Base-by-base conservation (phyloP, 352 stramenopile genomes). In the Phytophthora megakarya region DNA sequence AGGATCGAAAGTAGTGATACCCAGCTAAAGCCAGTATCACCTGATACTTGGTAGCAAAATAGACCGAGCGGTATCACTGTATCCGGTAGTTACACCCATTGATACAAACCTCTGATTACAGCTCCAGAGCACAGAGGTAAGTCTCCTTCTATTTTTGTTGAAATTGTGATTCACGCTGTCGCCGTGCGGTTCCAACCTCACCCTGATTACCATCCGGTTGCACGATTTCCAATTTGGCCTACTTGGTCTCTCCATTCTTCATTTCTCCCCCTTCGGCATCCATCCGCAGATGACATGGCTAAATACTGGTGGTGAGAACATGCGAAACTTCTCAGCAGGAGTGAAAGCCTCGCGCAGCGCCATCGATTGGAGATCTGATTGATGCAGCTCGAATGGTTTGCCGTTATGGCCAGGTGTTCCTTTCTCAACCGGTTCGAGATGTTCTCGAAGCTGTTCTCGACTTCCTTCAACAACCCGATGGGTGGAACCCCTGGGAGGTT, bases 191-290 rank as follows among this genome's bases (percentile, higher is more conserved):
- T 61, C 37, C 16, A 49, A 16, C 42, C 45, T 10, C 45, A 69
- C 16, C 52, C 52, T 1, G 61, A 33, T 70, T 11, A 5, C 60
- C 23, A 56, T 51, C 9, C 15, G 61, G 6, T 15, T 65, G 7
- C 65, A 48, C 19, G 54, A 65, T n/a, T 53, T 65, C 25, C 61
- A 42, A 10, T 70, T 70, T 18, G 61, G 47, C 0, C n/a, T 42
- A 10, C 22, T 40, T 10, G 37, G 47, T 1, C 40, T 70, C 0
- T 70, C 53, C 0, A 54, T 60, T n/a, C 11, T 65, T 2, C 61
- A 70, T 18, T 70, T 70, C 10, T 2, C 21, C 1, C 61, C 38
- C 1, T 58, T 65, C 1, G 53, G 53, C 3, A 30, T 61, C 21
- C 39, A 42, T 9, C 45, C 56, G n/a, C 46, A 37, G 2, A 56